Conservation (phyloP, 2,329 filamentous ascomycete species). For the Beauveria caledonica region DNA sequence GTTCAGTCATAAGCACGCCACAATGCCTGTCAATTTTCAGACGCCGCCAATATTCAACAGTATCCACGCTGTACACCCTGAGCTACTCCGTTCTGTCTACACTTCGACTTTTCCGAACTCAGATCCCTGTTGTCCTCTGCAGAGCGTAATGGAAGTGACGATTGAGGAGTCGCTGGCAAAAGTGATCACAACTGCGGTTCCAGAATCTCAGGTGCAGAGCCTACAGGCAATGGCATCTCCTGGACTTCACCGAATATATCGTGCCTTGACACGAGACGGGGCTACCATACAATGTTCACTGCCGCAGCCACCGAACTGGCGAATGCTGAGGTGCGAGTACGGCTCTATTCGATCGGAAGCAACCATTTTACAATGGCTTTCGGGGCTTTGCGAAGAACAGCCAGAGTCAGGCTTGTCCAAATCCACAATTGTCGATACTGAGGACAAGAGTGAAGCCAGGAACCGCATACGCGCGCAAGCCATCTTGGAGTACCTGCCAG, state of each 20-base stretch:
- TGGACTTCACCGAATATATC: conserved; percentile 34
- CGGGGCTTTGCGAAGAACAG: conserved; percentile 13
- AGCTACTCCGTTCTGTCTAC: not conserved
- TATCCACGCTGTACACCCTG: not conserved
- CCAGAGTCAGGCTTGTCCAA: not conserved
- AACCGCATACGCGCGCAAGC: not conserved
- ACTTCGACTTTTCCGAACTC: not conserved
- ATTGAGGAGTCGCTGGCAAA: conserved; percentile 26
- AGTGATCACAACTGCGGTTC: conserved; percentile 26
- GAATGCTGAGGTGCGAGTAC: conserved; percentile 40
- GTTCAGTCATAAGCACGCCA: not conserved
- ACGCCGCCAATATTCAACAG: not conserved
- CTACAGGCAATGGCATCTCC: conserved; percentile 26
- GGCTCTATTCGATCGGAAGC: conserved; percentile 37
- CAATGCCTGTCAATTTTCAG: not conserved
- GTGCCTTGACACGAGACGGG: conserved; percentile 33
- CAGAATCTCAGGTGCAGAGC: conserved; percentile 24
- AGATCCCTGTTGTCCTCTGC: not conserved
- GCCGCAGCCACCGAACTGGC: conserved; percentile 32
- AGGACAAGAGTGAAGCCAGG: not conserved
- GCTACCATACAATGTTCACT: conserved; percentile 34
- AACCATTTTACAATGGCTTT: conserved; percentile 37
- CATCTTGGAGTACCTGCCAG: conserved; percentile 15
- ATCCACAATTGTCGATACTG: not conserved
- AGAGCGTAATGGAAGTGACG: conserved; percentile 27